Evolutionary conservation across 768 basidiomycete genomes (phyloP).

Genomic region (Baorangia bicolor): DNA sequence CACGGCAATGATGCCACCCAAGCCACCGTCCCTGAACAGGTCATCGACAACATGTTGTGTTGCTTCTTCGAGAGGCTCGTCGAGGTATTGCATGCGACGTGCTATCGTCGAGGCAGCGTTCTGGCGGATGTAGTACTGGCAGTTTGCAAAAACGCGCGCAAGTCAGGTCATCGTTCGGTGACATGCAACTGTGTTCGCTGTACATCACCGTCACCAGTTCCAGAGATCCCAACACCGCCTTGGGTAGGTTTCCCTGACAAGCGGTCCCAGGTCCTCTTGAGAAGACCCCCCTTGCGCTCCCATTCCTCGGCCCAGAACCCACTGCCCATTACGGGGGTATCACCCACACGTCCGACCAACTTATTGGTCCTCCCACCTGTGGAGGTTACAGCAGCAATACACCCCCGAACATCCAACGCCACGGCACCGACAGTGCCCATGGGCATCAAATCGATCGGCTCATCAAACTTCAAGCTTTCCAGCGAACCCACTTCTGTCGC

Average conservation of each 20-base stretch:
- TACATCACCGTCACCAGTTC: slow-evolving; percentile 85
- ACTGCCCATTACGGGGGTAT: slow-evolving; percentile 74
- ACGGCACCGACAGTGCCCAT: slow-evolving; percentile 86
- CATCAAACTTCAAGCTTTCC: slow-evolving; percentile 12
- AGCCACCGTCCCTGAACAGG: slow-evolving; percentile 55
- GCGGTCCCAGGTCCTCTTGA: slow-evolving; percentile 41
- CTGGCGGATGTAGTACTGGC: slow-evolving; percentile 74
- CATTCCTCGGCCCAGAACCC: slow-evolving; percentile 89
- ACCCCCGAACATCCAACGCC: slow-evolving; percentile 71
- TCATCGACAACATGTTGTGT: slow-evolving; percentile 55
- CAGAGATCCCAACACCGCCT: slow-evolving; percentile 69
- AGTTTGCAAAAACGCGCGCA: background rate
- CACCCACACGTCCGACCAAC: slow-evolving; percentile 77
- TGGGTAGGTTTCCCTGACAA: slow-evolving; percentile 33
- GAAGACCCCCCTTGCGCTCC: slow-evolving; percentile 36
- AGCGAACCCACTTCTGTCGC: slow-evolving; percentile 18
- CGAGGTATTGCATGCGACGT: slow-evolving; percentile 58
- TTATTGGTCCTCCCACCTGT: slow-evolving; percentile 86
- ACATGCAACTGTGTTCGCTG: slow-evolving; percentile 21
- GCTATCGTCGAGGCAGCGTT: slow-evolving; percentile 67
- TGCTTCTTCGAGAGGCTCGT: slow-evolving; percentile 58
- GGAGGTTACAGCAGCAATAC: slow-evolving; percentile 70
- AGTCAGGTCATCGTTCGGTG: slow-evolving; percentile 3
- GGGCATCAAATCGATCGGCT: slow-evolving; percentile 59
- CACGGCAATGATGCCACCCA: slow-evolving; percentile 75